These are phyloP conservation scores for Xylaria hypoxylon DNA, from an alignment of 2,329 filamentous ascomycete genomes.

Conservation along the genomic window DNA sequence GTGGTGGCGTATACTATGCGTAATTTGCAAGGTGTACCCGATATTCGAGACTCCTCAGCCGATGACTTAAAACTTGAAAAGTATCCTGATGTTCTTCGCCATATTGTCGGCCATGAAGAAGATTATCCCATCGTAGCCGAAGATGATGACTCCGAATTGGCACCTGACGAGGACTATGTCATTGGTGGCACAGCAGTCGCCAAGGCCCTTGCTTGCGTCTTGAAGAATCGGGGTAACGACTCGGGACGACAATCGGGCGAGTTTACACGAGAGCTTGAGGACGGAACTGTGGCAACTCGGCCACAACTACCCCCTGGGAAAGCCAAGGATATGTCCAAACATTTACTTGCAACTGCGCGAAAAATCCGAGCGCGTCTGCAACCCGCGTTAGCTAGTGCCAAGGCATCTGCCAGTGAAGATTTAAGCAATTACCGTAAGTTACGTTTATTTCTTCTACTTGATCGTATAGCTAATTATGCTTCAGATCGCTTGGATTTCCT, in stretches of 20 bases:
- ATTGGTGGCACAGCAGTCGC: constrained; percentile 96
- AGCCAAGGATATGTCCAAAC: constrained; percentile 93
- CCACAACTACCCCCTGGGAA: constrained; percentile 65
- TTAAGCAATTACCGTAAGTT: constrained; percentile 77
- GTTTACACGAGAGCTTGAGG: constrained; percentile 64
- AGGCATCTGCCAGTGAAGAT: constrained; percentile 76
- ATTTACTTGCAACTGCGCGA: constrained; percentile 84
- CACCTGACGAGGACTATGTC: constrained; percentile 93
- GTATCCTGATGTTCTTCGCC: constrained; percentile 84
- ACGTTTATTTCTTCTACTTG: background rate
- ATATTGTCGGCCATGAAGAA: constrained; percentile 81
- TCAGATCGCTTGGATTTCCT: constrained; percentile 85
- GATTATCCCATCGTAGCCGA: constrained; percentile 58
- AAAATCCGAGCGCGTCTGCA: constrained; percentile 89
- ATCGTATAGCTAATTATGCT: constrained; percentile 44
- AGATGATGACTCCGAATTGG: constrained; percentile 73
- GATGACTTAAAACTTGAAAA: constrained; percentile 52
- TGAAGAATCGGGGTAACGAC: constrained; percentile 81
- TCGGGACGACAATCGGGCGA: constrained; percentile 66
- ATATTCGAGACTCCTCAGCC: constrained; percentile 50
- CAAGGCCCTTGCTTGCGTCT: constrained; percentile 89
- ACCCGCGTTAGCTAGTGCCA: constrained; percentile 80
- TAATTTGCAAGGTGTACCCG: constrained; percentile 85
- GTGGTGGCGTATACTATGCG: constrained; percentile 94
- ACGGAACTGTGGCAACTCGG: constrained; percentile 60